phyloP scores from a whole-genome alignment of 106 monocot species.

The Phalaenopsis aphrodite region DNA sequence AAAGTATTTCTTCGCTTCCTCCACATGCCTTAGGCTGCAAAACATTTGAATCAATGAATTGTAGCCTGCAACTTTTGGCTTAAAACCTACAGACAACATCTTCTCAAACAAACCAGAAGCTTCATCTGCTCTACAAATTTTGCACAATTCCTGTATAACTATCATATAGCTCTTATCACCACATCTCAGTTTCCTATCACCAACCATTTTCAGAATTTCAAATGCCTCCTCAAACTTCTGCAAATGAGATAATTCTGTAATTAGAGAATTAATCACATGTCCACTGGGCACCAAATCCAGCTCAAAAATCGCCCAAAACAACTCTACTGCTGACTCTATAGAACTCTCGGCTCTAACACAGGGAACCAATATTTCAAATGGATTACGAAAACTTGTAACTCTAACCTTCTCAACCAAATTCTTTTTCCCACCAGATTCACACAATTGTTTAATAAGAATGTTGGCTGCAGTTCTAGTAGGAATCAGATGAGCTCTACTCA shows the following conservation, averaged over 20 bases:
- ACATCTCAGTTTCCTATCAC: constrained; percentile 14
- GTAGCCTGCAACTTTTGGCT: constrained; percentile 22
- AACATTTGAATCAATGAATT: constrained; percentile 24
- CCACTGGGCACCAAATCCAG: constrained; percentile 31
- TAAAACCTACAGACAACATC: constrained; percentile 22
- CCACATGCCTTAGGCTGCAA: constrained; percentile 25
- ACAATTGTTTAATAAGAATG: constrained; percentile 20
- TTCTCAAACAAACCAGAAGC: constrained; percentile 23
- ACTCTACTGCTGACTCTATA: constrained; percentile 13
- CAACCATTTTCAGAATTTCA: constrained; percentile 15
- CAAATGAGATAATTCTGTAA: constrained; percentile 19
- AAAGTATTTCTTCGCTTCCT: constrained; percentile 26
- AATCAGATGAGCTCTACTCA: constrained; percentile 15
- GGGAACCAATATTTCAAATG: constrained; percentile 37
- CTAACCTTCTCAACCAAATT: constrained; percentile 20
- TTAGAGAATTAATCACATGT: constrained; percentile 19
- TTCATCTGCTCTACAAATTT: constrained; percentile 12
- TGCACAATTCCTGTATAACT: constrained; percentile 22
- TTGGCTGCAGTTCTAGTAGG: constrained; percentile 33
- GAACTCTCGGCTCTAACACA: constrained; percentile 7
- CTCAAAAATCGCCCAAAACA: constrained; percentile 20
- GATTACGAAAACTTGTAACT: constrained; percentile 19
- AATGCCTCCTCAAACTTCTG: constrained; percentile 32
- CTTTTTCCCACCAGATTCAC: neutral
- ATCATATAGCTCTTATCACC: constrained; percentile 18